Conservation (phyloP, 345 rosid species). For the Barbarea vulgaris region DNA sequence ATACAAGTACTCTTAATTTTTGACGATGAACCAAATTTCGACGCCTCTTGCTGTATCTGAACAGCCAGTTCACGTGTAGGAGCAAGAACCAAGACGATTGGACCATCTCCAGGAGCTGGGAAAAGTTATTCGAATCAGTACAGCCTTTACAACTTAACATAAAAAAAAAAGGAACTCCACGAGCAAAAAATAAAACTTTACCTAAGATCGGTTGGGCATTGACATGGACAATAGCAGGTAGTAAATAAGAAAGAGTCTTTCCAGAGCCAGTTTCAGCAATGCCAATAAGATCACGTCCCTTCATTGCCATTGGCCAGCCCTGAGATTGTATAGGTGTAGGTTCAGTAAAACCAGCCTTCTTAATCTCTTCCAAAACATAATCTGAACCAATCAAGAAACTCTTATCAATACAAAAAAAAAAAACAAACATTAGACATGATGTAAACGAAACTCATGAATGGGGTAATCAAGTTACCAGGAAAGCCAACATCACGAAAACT, state of each 20-base stretch:
- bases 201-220: conserved; percentile 97
- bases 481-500: conserved; percentile 77
- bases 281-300: conserved; percentile 95
- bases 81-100: conserved; percentile 96
- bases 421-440: neutral
- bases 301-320: conserved; percentile 99
- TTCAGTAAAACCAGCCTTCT: conserved; percentile 91
- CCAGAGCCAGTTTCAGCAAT: conserved; percentile 99
- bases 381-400: conserved; percentile 48
- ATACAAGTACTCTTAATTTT: conserved; percentile 91
- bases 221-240: conserved; percentile 98
- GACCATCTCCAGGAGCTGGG: conserved; percentile 95
- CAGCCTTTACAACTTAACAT: neutral
- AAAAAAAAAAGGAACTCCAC: neutral
- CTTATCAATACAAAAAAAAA: conserved; percentile 1
- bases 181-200: conserved; percentile 2
- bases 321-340: conserved; percentile 99
- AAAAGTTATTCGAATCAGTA: neutral
- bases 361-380: conserved; percentile 91
- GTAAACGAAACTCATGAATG: neutral
- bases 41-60: conserved; percentile 96
- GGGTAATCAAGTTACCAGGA: conserved; percentile 64
- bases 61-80: conserved; percentile 99
- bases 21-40: conserved; percentile 96
- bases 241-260: conserved; percentile 88